Percentiles rank a stretch among this genome's conserved stretches.
phyloP scores from a whole-genome alignment of 257 asterid species.

The Eucommia ulmoides region DNA sequence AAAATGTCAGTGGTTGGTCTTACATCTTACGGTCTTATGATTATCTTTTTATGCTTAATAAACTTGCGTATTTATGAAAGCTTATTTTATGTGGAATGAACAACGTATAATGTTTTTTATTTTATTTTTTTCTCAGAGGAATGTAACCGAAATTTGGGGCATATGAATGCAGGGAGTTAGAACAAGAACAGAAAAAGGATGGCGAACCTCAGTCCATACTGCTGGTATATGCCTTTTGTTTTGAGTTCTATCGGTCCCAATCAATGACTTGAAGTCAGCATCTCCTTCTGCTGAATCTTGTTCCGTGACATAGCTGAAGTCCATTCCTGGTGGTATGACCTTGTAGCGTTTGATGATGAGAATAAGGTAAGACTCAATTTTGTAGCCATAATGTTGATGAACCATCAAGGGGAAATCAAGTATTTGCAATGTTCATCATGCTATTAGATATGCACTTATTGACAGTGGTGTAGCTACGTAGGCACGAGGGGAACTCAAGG shows the following conservation, averaged over 20 bases:
- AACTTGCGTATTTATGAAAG: too few species aligned
- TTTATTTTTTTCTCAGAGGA: not conserved
- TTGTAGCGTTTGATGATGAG: too few species aligned
- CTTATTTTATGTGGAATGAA: too few species aligned
- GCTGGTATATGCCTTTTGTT: conserved; percentile 35
- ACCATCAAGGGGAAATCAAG: not conserved
- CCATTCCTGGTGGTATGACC: conserved; percentile 76
- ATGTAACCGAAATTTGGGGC: too few species aligned
- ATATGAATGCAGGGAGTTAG: not conserved
- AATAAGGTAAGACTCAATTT: too few species aligned
- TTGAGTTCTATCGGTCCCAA: conserved; percentile 29
- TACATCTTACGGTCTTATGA: too few species aligned
- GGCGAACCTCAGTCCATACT: conserved; percentile 60
- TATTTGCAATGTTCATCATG: not conserved
- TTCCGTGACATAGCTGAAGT: conserved; percentile 36
- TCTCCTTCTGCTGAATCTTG: conserved; percentile 29
- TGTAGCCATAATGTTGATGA: not conserved
- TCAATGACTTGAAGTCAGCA: conserved; percentile 40
- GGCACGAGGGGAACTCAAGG: not conserved
- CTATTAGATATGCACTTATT: not conserved
- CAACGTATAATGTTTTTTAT: not conserved
- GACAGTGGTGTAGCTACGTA: not conserved
- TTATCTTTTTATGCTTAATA: too few species aligned
- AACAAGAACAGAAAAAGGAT: conserved; percentile 4
- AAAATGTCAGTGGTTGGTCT: not conserved